These are phyloP conservation scores for Aspergillus aculeatinus DNA, from an alignment of 2,329 filamentous ascomycete genomes.

Conservation along the genomic window DNA sequence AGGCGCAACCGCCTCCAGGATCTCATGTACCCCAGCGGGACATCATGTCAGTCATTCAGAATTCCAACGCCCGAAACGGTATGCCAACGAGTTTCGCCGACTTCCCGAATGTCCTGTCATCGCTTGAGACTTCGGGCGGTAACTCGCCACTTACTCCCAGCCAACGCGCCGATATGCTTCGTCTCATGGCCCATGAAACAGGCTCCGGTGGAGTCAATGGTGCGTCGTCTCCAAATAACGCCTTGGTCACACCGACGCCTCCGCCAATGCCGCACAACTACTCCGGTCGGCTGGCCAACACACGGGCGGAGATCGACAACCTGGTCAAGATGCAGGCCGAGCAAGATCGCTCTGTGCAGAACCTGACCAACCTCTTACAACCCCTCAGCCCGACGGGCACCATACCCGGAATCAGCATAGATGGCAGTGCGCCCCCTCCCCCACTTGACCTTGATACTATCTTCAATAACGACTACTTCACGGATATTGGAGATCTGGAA, in stretches of 20 bases:
- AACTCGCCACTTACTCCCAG: constrained; percentile 45
- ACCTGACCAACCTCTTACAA: constrained; percentile 70
- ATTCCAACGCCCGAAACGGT: constrained; percentile 46
- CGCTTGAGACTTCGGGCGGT: constrained; percentile 45
- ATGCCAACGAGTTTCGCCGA: constrained; percentile 41
- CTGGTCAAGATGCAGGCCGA: constrained; percentile 76
- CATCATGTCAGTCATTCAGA: constrained; percentile 51
- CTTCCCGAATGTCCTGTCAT: constrained; percentile 47
- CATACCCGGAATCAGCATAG: constrained; percentile 65
- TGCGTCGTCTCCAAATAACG: constrained; percentile 51
- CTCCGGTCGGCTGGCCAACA: constrained; percentile 57
- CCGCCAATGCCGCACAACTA: constrained; percentile 55
- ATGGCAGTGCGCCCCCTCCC: constrained; percentile 43
- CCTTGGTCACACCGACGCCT: constrained; percentile 55
- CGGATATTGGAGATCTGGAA: constrained; percentile 40
- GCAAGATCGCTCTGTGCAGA: constrained; percentile 73
- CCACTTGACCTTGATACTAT: constrained; percentile 58
- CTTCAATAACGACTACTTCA: constrained; percentile 58
- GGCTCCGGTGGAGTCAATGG: constrained; percentile 42
- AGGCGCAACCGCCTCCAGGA: constrained; percentile 17
- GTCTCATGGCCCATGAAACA: constrained; percentile 49
- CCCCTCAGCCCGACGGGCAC: constrained; percentile 77
- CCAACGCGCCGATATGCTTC: constrained; percentile 50
- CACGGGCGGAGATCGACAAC: constrained; percentile 72
- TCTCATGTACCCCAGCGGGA: constrained; percentile 40